A percentile compares a stretch with the other conserved stretches of the same genome.
Evolutionary conservation across 1,284 basidiomycete genomes (phyloP).

Genomic region (Kwoniella shivajii): DNA sequence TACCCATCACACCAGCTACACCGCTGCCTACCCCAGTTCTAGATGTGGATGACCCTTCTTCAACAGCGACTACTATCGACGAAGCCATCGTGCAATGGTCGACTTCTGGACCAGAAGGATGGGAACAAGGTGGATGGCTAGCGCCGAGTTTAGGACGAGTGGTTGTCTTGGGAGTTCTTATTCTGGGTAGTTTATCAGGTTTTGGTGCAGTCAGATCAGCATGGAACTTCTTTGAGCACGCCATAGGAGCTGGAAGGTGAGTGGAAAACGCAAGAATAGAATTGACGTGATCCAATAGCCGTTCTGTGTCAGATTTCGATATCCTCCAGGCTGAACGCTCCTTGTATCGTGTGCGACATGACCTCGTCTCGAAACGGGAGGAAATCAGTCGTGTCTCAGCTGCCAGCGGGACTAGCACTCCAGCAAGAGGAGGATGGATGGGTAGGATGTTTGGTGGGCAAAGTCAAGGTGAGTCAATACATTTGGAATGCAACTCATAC

Average conservation of each 20-base stretch:
- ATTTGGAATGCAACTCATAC: neutral
- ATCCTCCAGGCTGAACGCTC: slow-evolving; percentile 50
- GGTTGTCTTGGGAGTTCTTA: slow-evolving; percentile 50
- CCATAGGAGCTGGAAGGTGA: slow-evolving; percentile 35
- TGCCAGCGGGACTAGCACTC: slow-evolving; percentile 10
- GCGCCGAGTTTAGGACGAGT: slow-evolving; percentile 50
- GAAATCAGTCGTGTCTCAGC: slow-evolving; percentile 31
- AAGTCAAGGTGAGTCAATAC: slow-evolving; percentile 22
- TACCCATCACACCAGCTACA: slow-evolving; percentile 9
- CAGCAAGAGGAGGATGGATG: slow-evolving; percentile 36
- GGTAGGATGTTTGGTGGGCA: slow-evolving; percentile 45
- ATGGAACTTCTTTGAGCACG: slow-evolving; percentile 49
- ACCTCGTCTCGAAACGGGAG: slow-evolving; percentile 44
- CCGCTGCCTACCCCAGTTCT: slow-evolving; percentile 1
- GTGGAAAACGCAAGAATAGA: slow-evolving; percentile 3
- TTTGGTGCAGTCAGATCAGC: slow-evolving; percentile 51
- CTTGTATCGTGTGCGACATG: slow-evolving; percentile 49
- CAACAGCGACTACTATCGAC: slow-evolving; percentile 18
- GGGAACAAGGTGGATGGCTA: slow-evolving; percentile 50
- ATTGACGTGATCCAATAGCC: slow-evolving; percentile 11
- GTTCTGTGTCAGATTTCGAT: slow-evolving; percentile 35
- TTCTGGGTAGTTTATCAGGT: slow-evolving; percentile 51
- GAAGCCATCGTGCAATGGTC: slow-evolving; percentile 32
- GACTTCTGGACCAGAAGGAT: slow-evolving; percentile 40
- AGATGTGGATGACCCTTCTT: slow-evolving; percentile 16